These are phyloP conservation scores for Vairimorpha apis DNA, from an alignment of 371 early-diverging fungal genomes.

Conservation along the genomic window DNA sequence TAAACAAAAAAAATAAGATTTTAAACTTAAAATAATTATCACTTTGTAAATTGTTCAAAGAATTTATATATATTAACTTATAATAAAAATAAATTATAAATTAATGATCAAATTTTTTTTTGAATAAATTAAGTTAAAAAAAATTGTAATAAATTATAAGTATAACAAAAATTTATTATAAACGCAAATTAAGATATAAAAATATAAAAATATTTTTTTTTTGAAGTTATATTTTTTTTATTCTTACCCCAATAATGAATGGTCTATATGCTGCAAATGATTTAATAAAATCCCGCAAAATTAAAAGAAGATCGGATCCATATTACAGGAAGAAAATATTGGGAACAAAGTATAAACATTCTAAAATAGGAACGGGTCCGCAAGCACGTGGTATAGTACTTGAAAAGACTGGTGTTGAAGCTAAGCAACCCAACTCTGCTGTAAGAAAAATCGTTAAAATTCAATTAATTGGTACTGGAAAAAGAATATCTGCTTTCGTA, in stretches of 20 bases:
- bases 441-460: constrained; percentile 99
- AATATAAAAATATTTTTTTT: no score
- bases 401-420: constrained; percentile 99
- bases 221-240: constrained; percentile 42
- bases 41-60: no score
- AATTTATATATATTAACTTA: no score
- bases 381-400: constrained; percentile 99
- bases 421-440: constrained; percentile 99
- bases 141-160: no score
- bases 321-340: constrained; percentile 91
- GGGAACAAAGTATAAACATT: constrained; percentile 89
- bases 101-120: no score
- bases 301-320: constrained; percentile 96
- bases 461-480: constrained; percentile 98
- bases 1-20: no score
- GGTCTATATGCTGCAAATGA: constrained; percentile 96
- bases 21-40: no score
- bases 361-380: constrained; percentile 93
- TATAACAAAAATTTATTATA: no score
- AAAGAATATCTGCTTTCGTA: constrained; percentile 99
- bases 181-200: no score
- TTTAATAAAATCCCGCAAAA: constrained; percentile 84
- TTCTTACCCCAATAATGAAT: constrained; percentile 59
- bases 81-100: no score
- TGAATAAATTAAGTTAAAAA: no score